phyloP scores from a whole-genome alignment of 2,329 filamentous ascomycete species.

The Aspergillus pseudoviridinutans region DNA sequence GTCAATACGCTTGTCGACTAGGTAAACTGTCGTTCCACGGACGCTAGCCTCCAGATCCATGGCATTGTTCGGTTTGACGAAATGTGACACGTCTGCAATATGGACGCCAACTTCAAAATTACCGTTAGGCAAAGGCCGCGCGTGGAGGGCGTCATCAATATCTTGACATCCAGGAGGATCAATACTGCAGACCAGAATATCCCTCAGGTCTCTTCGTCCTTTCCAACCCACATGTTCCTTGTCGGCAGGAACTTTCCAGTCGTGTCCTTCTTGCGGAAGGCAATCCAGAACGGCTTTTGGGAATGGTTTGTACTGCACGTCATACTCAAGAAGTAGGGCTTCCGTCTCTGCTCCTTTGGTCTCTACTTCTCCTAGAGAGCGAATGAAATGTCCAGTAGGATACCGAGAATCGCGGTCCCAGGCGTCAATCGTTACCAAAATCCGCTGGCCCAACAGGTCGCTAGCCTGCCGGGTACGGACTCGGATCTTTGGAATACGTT shows the following conservation, averaged over 20 bases:
- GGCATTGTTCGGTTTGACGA: conserved; percentile 92
- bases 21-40: conserved; percentile 91
- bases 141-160: conserved; percentile 96
- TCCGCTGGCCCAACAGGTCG: conserved; percentile 83
- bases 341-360: conserved; percentile 98
- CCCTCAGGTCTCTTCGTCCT: conserved; percentile 76
- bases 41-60: conserved; percentile 96
- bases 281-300: conserved; percentile 94
- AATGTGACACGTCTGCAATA: conserved; percentile 98
- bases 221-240: conserved; percentile 81
- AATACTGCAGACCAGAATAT: conserved; percentile 91
- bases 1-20: conserved; percentile 98
- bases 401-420: conserved; percentile 95
- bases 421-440: conserved; percentile 87
- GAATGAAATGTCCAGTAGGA: conserved; percentile 88
- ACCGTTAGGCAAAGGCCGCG: conserved; percentile 77
- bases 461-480: conserved; percentile 86
- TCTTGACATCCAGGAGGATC: conserved; percentile 95
- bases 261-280: conserved; percentile 82
- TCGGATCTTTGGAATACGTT: conserved; percentile 92
- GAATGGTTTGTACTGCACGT: conserved; percentile 96
- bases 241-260: conserved; percentile 84
- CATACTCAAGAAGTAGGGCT: conserved; percentile 87
- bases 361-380: conserved; percentile 87
- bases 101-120: conserved; percentile 96